Base-by-base conservation (phyloP, 2,329 filamentous ascomycete species). In the Akanthomyces muscarius region DNA sequence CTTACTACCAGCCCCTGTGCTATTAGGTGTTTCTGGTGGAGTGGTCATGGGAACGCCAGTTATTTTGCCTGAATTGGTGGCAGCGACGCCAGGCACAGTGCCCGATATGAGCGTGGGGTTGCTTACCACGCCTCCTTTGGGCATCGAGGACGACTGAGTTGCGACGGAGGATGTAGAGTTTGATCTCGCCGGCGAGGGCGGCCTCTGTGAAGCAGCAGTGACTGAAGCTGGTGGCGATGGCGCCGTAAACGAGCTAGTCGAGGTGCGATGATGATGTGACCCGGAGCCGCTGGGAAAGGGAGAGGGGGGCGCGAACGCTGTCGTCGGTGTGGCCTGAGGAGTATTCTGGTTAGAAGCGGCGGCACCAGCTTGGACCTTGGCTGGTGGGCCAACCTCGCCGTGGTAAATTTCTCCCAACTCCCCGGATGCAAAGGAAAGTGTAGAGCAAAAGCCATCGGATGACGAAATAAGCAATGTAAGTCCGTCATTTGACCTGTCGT, bases 371-470 rank as follows among this genome's bases (percentile, higher is more conserved):
- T 75, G 74, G 13, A 75, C 66, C 3, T 76, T 74, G 7, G 77
- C 71, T 28, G 76, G 72, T 16, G 79, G 78, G n/a, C 81, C 79
- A 45, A 87, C 74, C 58, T 91, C 87, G 38, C 88, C 89, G 10
- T 86, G 88, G 73, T 96, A 96, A 5, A 87, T 78, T 67, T 94
- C 88, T 14, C 95, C 95, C 1, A 99, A 80, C 74, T 99, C 95
- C 10, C 91, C 91, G 2, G 89, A 80, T 1, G 85, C 77, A 72
- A 99, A 99, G 0, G 92, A 90, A 6, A 99, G 80, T 0, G 91
- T 89, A 0, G 95, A 99, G 74, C 95, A 99, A 78, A 98, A 99
- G 0, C 95, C 95, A 74, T 99, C 95, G 0, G 95, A 97, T 0
- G 95, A 99, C n/a, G 92, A 95, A 78, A 99, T 96, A 56, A 99